Conservation (phyloP, 495 filamentous ascomycete genomes). For the Copromyces sp. region DNA sequence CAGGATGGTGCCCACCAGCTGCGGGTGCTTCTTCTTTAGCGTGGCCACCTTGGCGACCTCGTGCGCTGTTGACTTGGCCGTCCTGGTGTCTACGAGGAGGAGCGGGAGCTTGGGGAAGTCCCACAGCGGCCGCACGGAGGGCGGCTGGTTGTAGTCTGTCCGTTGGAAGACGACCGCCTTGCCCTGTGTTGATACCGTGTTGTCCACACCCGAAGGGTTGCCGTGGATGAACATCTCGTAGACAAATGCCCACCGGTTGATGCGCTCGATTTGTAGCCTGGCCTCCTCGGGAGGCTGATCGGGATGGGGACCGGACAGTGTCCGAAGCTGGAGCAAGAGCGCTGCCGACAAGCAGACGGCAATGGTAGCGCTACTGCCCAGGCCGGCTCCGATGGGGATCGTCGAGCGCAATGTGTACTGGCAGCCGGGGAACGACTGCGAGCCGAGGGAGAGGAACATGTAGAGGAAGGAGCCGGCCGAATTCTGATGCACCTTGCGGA, state of each 20-base stretch:
- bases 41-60: constrained; percentile 80
- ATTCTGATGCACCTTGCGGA: constrained; percentile 67
- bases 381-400: constrained; percentile 82
- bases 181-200: constrained; percentile 87
- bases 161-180: constrained; percentile 88
- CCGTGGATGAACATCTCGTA: constrained; percentile 95
- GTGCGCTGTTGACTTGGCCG: constrained; percentile 66
- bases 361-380: constrained; percentile 89
- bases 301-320: constrained; percentile 76
- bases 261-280: constrained; percentile 75
- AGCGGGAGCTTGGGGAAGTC: constrained; percentile 86
- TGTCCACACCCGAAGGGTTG: constrained; percentile 92
- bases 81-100: constrained; percentile 77
- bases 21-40: constrained; percentile 57
- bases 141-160: constrained; percentile 65
- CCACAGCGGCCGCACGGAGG: constrained; percentile 62
- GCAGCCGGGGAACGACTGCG: constrained; percentile 62
- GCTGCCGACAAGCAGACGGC: constrained; percentile 82
- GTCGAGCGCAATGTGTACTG: constrained; percentile 89
- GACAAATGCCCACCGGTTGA: constrained; percentile 96
- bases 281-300: constrained; percentile 79
- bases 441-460: constrained; percentile 80
- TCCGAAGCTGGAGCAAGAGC: constrained; percentile 76
- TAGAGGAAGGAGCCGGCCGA: constrained; percentile 84
- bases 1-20: constrained; percentile 66